Conservation (phyloP, 129 eudicot genomes). For the Mikania micrantha region DNA sequence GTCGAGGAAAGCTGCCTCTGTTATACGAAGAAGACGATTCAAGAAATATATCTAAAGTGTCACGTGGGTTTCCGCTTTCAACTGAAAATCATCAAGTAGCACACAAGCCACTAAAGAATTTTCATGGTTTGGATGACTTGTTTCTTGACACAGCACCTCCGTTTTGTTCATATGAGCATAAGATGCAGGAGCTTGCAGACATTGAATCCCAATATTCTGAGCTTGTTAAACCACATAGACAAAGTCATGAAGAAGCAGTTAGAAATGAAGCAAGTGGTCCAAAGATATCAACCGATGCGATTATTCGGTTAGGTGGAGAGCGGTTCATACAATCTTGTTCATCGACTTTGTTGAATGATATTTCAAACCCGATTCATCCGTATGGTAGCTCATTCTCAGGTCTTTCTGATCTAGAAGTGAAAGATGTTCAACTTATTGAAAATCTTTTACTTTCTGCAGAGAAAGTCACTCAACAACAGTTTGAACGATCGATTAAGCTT, state of each 20-base stretch:
- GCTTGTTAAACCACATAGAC: constrained; percentile 3
- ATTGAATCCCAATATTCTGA: constrained; percentile 24
- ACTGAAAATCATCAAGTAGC: constrained; percentile 16
- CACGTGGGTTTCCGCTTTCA: background rate
- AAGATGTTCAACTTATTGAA: constrained; percentile 42
- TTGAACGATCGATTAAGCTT: constrained; percentile 38
- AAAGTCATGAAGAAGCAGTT: background rate
- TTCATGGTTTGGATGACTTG: constrained; percentile 20
- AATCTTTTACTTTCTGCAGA: constrained; percentile 47
- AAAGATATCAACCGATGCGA: constrained; percentile 37
- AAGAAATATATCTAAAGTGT: background rate
- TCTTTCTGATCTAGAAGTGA: constrained; percentile 27
- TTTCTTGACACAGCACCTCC: constrained; percentile 25
- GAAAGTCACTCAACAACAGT: constrained; percentile 31
- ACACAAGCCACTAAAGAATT: constrained; percentile 11
- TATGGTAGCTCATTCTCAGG: constrained; percentile 23
- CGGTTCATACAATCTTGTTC: constrained; percentile 42
- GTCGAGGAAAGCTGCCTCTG: constrained; percentile 4
- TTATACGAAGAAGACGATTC: constrained; percentile 23
- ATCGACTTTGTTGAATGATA: constrained; percentile 6
- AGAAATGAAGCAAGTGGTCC: constrained; percentile 7
- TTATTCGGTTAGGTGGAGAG: constrained; percentile 47
- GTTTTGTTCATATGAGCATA: constrained; percentile 23
- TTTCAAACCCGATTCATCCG: constrained; percentile 29
- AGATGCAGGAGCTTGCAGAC: constrained; percentile 26